These are phyloP conservation scores for Hyphodiscus hymeniophilus DNA, from an alignment of 495 filamentous ascomycete species.

Conservation along the genomic window DNA sequence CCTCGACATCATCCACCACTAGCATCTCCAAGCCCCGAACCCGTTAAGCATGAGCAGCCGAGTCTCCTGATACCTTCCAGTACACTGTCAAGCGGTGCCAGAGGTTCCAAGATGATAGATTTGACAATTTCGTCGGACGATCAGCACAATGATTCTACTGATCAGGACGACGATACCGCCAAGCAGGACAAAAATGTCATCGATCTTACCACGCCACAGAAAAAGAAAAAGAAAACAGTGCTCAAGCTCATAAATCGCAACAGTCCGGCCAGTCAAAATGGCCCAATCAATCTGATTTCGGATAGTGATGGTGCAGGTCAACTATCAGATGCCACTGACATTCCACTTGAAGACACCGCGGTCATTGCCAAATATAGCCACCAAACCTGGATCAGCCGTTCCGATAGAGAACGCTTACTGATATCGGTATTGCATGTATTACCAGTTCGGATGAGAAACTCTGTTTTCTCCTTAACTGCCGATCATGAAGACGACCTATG, in stretches of 20 bases:
- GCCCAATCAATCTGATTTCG: not conserved
- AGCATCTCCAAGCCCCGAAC: not conserved
- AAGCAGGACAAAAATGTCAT: not conserved
- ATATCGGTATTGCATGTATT: slow-evolving; percentile 11
- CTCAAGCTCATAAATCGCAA: slow-evolving; percentile 8
- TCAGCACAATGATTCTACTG: too few relatives aligned
- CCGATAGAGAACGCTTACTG: slow-evolving; percentile 14
- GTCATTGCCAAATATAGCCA: slow-evolving; percentile 11
- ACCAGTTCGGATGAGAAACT: not conserved
- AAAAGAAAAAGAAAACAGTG: slow-evolving; percentile 9
- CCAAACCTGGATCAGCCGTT: slow-evolving; percentile 2
- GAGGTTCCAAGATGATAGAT: slow-evolving; percentile 15
- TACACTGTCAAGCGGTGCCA: not conserved
- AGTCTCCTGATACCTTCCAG: not conserved
- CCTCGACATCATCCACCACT: not conserved
- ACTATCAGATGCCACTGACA: not conserved
- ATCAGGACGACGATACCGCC: too few relatives aligned
- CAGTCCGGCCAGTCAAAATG: slow-evolving; percentile 1
- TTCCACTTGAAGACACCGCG: slow-evolving; percentile 9
- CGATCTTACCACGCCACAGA: slow-evolving; percentile 12
- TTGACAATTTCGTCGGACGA: slow-evolving; percentile 24
- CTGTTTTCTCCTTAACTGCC: slow-evolving; percentile 10
- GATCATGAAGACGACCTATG: slow-evolving; percentile 11
- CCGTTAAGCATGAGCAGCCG: not conserved
- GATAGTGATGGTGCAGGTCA: slow-evolving; percentile 1